Percentiles rank a stretch among this genome's conserved stretches.
Evolutionary conservation across 495 filamentous ascomycete species (phyloP).

Genomic region (Lepidopterella palustris): DNA sequence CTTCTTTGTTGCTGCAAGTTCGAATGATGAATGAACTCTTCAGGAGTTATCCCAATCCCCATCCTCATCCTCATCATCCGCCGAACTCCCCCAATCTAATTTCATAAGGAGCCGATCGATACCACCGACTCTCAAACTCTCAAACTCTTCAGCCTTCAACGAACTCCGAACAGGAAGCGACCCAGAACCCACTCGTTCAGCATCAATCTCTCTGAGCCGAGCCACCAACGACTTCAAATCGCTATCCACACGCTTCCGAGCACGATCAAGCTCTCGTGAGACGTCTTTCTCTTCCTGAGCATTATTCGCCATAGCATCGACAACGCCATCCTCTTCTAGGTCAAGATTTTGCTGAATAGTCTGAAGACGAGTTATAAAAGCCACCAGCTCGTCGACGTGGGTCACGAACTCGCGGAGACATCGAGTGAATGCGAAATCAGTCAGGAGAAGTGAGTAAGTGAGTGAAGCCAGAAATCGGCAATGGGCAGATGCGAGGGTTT

Average conservation of each 20-base stretch:
- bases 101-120: slow-evolving; percentile 82
- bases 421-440: slow-evolving; percentile 59
- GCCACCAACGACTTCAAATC: slow-evolving; percentile 59
- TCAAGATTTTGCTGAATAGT: slow-evolving; percentile 65
- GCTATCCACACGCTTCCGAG: slow-evolving; percentile 47
- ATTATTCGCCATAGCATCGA: slow-evolving; percentile 65
- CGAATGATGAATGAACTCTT: too few relatives aligned
- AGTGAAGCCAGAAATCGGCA: slow-evolving; percentile 64
- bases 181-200: slow-evolving; percentile 34
- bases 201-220: slow-evolving; percentile 54
- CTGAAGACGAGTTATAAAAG: slow-evolving; percentile 64
- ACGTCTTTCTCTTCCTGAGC: slow-evolving; percentile 60
- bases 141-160: slow-evolving; percentile 45
- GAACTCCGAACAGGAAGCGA: slow-evolving; percentile 18
- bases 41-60: slow-evolving; percentile 6
- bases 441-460: slow-evolving; percentile 61
- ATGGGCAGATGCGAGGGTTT: slow-evolving; percentile 74
- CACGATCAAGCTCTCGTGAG: slow-evolving; percentile 48
- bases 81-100: slow-evolving; percentile 59
- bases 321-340: slow-evolving; percentile 73
- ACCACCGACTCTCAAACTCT: slow-evolving; percentile 59
- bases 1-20: too few relatives aligned
- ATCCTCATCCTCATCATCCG: slow-evolving; percentile 22
- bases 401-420: slow-evolving; percentile 64
- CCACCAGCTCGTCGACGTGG: slow-evolving; percentile 69